Evolutionary conservation across 257 asterid species (phyloP).

Genomic region (Penstemon eatonii): DNA sequence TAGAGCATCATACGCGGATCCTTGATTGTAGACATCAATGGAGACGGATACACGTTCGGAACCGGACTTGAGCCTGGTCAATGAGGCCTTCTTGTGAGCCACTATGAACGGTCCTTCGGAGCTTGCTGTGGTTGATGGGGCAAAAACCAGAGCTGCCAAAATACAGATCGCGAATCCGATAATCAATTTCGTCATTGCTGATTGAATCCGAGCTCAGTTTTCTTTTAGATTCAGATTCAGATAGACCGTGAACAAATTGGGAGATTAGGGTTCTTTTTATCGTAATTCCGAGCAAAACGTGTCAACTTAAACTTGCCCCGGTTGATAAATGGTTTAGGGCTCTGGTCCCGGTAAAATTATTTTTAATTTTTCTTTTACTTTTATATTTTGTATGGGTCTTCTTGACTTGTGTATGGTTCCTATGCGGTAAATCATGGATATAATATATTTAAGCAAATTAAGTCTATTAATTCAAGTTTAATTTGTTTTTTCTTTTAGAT

Average conservation of each 20-base stretch:
- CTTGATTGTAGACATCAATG: slow-evolving; percentile 78
- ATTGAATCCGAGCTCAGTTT: slow-evolving; percentile 5
- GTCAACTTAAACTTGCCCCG: slow-evolving; percentile 8
- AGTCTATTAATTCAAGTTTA: neutral
- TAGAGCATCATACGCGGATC: slow-evolving; percentile 61
- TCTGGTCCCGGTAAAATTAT: neutral
- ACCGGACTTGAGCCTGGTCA: slow-evolving; percentile 72
- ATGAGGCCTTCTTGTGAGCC: slow-evolving; percentile 82
- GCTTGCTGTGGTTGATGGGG: slow-evolving; percentile 42
- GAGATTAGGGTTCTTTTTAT: slow-evolving; percentile 26
- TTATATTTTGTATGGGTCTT: neutral
- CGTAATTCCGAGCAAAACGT: slow-evolving; percentile 34
- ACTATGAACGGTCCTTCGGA: slow-evolving; percentile 77
- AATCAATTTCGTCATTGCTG: slow-evolving; percentile 40
- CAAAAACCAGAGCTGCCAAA: slow-evolving; percentile 30
- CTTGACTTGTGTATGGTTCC: too few relatives aligned
- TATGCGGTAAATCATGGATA: neutral
- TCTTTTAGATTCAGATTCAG: slow-evolving; percentile 23
- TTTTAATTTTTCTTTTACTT: neutral
- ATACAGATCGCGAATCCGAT: slow-evolving; percentile 31
- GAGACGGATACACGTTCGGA: slow-evolving; percentile 73
- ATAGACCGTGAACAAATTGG: slow-evolving; percentile 18
- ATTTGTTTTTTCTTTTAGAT: too few relatives aligned
- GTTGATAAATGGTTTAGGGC: slow-evolving; percentile 19
- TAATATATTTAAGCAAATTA: neutral